Evolutionary conservation across 2,329 filamentous ascomycete genomes (phyloP).

Genomic region (Chrysoporthe deuterocubensis): DNA sequence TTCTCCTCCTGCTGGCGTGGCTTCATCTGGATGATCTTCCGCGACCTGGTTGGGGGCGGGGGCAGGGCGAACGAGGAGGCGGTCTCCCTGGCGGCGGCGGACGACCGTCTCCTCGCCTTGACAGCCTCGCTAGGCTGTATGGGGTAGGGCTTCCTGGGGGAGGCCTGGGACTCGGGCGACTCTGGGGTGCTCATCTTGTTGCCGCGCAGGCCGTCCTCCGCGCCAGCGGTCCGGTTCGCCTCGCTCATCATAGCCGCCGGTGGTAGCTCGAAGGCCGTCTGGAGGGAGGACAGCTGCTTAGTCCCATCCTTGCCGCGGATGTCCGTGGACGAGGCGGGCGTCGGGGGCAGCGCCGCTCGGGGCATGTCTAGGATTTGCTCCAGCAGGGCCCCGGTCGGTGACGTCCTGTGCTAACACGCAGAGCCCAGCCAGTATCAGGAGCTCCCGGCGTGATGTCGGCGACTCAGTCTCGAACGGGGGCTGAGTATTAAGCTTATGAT

Average conservation of each 20-base stretch:
- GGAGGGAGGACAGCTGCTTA: constrained; percentile 62
- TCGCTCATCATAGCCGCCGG: constrained; percentile 69
- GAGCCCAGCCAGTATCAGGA: background rate
- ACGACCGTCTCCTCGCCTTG: constrained; percentile 57
- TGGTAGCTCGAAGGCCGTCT: constrained; percentile 74
- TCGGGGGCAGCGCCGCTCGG: constrained; percentile 69
- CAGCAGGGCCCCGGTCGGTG: background rate
- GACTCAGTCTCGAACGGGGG: background rate
- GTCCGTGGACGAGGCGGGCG: constrained; percentile 79
- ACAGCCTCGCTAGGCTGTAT: constrained; percentile 56
- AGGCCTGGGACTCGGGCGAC: constrained; percentile 30
- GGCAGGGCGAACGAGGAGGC: constrained; percentile 75
- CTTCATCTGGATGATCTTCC: constrained; percentile 99
- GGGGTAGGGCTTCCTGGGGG: constrained; percentile 43
- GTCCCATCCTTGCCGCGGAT: constrained; percentile 73
- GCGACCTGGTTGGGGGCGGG: constrained; percentile 86
- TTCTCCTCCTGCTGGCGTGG: constrained; percentile 53
- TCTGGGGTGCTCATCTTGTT: constrained; percentile 22
- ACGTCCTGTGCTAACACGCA: background rate
- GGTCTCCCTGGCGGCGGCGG: constrained; percentile 50
- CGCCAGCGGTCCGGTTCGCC: constrained; percentile 34
- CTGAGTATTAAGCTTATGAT: background rate
- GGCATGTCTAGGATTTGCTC: constrained; percentile 59
- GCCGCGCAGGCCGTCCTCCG: constrained; percentile 30
- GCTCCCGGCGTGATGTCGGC: background rate